Base-by-base conservation (phyloP, 2,329 filamentous ascomycete species). In the Berkeleyomyces basicola region DNA sequence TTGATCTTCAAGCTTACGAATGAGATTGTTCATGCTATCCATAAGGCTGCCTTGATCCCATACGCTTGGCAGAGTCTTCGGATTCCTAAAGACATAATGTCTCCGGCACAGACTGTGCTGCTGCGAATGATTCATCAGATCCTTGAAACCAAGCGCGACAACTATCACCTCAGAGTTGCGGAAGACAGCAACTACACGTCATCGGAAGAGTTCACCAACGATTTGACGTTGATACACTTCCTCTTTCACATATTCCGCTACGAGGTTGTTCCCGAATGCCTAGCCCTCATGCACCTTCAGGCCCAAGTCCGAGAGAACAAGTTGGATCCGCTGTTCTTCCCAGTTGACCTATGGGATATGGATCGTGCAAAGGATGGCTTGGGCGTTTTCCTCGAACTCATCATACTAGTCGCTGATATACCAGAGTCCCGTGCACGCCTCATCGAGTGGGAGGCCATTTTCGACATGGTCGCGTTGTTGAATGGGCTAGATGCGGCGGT, bases 1-100 rank as follows among this genome's bases (percentile, higher is more conserved):
- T 82, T 96, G 44, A 96, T 96, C 70, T 96, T 96, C 77, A 92
- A 96, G 72, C 89, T 96, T 72, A 96, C 95, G 73, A 87, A 90
- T 53, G 91, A 96, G 73, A 96, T 97, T 65, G 89, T 96, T 74
- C 89, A 96, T 71, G 89, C 92, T 0, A 88, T 96, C 57, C 84
- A 96, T 59, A 86, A 91, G 67, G 95, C 90, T 67, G 90, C 89
- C 1, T 77, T 97, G 37, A 86, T 96, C 71, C 91, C 91, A 0
- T 95, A 93, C 70, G 88, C 91, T 2, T 97, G 95, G 79, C 89
- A 92, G 67, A 88, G 90, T 40, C 86, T 97, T 68, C 82, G 90
- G 58, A 95, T 96, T 67, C 87, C 89, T 7, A 96, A 96, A 72
- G 92, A 96, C 70, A 96, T 96, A 65, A 95, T 96, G 61, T 96